phyloP scores from a whole-genome alignment of 2,329 filamentous ascomycete species.

The Annulohypoxylon truncatum region DNA sequence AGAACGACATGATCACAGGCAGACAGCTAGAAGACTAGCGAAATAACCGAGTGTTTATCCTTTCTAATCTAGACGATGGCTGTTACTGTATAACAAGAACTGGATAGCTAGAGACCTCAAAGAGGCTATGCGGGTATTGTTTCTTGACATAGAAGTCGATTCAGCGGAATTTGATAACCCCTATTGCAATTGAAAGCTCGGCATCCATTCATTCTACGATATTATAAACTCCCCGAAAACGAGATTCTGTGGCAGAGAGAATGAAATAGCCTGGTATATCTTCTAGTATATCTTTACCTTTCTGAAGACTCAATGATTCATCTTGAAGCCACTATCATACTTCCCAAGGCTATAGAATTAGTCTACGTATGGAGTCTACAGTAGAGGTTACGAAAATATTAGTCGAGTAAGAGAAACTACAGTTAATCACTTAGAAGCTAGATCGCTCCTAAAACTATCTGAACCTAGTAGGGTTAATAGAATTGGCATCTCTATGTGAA shows the following conservation, averaged over 20 bases:
- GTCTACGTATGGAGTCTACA: neutral
- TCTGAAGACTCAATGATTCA: too few relatives aligned
- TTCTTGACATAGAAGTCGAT: neutral
- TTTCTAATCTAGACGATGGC: neutral
- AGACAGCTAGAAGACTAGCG: too few relatives aligned
- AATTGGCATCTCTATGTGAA: neutral
- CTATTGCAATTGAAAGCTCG: neutral
- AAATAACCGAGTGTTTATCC: neutral
- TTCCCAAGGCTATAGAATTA: too few relatives aligned
- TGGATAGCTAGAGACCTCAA: neutral
- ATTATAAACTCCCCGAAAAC: neutral
- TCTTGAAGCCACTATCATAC: too few relatives aligned
- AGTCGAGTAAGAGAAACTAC: neutral
- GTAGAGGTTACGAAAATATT: neutral
- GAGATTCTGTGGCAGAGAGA: too few relatives aligned
- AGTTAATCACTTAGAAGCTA: neutral
- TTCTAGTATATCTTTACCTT: too few relatives aligned
- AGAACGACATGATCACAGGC: too few relatives aligned
- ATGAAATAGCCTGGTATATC: too few relatives aligned
- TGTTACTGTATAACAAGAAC: neutral
- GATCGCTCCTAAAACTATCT: neutral
- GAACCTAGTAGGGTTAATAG: neutral
- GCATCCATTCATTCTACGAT: neutral
- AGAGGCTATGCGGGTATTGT: neutral
- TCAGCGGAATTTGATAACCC: neutral